phyloP scores from a whole-genome alignment of 2,329 filamentous ascomycete species.

The Hortaea werneckii region DNA sequence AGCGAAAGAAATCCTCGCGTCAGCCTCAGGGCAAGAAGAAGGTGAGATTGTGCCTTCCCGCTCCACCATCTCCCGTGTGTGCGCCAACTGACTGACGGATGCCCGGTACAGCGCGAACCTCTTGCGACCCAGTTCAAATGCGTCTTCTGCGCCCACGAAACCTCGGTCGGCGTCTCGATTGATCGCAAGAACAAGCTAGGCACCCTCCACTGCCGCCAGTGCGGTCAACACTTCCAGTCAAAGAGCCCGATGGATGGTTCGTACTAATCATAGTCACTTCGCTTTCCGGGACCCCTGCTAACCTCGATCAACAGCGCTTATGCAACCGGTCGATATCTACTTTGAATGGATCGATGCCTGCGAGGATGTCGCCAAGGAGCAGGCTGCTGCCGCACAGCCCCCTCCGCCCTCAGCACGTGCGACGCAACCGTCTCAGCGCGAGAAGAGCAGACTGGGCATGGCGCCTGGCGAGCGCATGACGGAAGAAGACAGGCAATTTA shows the following conservation, averaged over 20 bases:
- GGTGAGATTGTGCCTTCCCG: slow-evolving; percentile 38
- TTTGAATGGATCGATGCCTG: slow-evolving; percentile 98
- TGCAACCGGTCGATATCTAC: slow-evolving; percentile 87
- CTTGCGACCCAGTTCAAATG: slow-evolving; percentile 83
- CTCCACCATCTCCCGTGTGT: neutral
- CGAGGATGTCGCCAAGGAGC: slow-evolving; percentile 58
- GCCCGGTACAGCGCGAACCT: slow-evolving; percentile 43
- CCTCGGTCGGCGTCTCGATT: slow-evolving; percentile 78
- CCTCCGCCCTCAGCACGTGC: slow-evolving; percentile 9
- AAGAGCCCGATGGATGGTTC: slow-evolving; percentile 71
- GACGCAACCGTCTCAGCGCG: slow-evolving; percentile 4
- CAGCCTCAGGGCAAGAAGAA: slow-evolving; percentile 76
- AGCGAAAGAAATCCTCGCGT: slow-evolving; percentile 72
- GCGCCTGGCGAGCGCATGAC: slow-evolving; percentile 22
- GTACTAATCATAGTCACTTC: too few species aligned
- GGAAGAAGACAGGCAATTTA: slow-evolving; percentile 25
- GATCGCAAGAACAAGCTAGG: slow-evolving; percentile 89
- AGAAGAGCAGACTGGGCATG: slow-evolving; percentile 7
- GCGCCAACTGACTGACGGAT: neutral
- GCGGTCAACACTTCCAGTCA: slow-evolving; percentile 82
- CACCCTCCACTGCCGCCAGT: slow-evolving; percentile 79
- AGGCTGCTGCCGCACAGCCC: slow-evolving; percentile 28
- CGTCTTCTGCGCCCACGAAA: slow-evolving; percentile 97
- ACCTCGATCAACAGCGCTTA: too few species aligned
- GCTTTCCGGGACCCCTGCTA: too few species aligned